phyloP scores from a whole-genome alignment of 257 asterid species.

The Gentiana straminea region DNA sequence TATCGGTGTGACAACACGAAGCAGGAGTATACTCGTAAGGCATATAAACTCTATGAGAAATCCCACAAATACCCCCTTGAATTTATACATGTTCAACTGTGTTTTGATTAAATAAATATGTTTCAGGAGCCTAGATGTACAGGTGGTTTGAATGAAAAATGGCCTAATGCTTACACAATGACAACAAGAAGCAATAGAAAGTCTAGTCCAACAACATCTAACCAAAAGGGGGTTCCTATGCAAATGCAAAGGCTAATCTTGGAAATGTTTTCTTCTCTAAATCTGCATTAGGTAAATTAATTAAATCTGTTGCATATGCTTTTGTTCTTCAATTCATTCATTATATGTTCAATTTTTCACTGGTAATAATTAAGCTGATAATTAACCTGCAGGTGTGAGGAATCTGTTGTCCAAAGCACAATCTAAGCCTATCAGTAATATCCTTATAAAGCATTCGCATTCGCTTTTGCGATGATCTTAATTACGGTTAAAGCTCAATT shows the following conservation, averaged over 20 bases:
- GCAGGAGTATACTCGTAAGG: slow-evolving; percentile 50
- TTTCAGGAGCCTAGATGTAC: slow-evolving; percentile 27
- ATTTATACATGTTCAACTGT: neutral
- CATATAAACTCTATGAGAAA: neutral
- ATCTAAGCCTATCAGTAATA: slow-evolving; percentile 32
- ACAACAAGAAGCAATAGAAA: slow-evolving; percentile 34
- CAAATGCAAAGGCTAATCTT: slow-evolving; percentile 32
- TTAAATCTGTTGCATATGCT: no score
- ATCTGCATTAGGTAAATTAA: neutral
- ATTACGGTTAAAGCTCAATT: neutral
- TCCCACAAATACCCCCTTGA: neutral
- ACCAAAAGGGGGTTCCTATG: slow-evolving; percentile 56
- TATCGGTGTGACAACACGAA: slow-evolving; percentile 58
- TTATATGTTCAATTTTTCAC: neutral
- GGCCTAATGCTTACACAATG: slow-evolving; percentile 15
- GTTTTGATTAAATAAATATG: neutral
- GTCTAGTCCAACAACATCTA: slow-evolving; percentile 43
- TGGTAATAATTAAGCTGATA: slow-evolving; percentile 26
- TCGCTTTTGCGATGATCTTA: slow-evolving; percentile 34
- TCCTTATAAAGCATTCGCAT: slow-evolving; percentile 41
- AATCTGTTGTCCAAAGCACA: slow-evolving; percentile 36
- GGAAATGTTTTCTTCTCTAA: slow-evolving; percentile 41
- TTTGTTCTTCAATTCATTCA: neutral
- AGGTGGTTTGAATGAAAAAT: slow-evolving; percentile 13
- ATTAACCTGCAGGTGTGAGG: slow-evolving; percentile 25